phyloP scores from a whole-genome alignment of 495 filamentous ascomycete species.

The Penicillium subrubescens region DNA sequence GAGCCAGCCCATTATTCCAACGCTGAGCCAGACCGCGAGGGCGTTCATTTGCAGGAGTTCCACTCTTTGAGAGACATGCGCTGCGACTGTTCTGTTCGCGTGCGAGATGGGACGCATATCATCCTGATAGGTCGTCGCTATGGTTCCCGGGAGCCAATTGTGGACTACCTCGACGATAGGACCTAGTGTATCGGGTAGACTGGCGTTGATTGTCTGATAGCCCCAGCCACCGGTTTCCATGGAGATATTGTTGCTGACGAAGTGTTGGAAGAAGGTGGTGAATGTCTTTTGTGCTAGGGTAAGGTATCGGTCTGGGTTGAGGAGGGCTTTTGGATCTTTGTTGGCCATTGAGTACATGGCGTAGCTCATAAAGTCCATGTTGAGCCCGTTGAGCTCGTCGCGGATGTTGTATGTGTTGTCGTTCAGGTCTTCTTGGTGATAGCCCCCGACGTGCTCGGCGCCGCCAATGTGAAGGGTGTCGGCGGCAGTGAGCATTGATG shows the following conservation, averaged over 20 bases:
- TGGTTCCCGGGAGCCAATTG: neutral
- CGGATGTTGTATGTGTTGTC: conserved; percentile 45
- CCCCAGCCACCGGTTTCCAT: conserved; percentile 27
- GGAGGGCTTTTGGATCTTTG: conserved; percentile 29
- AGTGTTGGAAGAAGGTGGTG: conserved; percentile 42
- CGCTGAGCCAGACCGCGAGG: conserved; percentile 38
- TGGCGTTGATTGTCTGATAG: conserved; percentile 36
- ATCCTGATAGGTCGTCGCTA: conserved; percentile 19
- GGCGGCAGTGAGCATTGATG: too few species aligned
- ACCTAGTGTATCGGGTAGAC: too few species aligned
- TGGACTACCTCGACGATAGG: too few species aligned
- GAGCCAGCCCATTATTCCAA: conserved; percentile 38
- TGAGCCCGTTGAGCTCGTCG: conserved; percentile 32
- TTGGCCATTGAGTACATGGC: conserved; percentile 33
- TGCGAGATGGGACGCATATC: conserved; percentile 24
- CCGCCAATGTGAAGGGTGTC: too few species aligned
- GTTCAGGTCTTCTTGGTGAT: too few species aligned
- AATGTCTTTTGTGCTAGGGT: conserved; percentile 32
- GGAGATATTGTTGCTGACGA: conserved; percentile 31
- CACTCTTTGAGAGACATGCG: conserved; percentile 23
- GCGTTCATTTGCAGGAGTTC: conserved; percentile 34
- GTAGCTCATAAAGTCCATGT: conserved; percentile 45
- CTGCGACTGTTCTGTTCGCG: conserved; percentile 21
- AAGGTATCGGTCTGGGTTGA: conserved; percentile 23
- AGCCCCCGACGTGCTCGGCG: too few species aligned